Conservation (phyloP, 2,329 filamentous ascomycete species). For the Fusarium sp. region DNA sequence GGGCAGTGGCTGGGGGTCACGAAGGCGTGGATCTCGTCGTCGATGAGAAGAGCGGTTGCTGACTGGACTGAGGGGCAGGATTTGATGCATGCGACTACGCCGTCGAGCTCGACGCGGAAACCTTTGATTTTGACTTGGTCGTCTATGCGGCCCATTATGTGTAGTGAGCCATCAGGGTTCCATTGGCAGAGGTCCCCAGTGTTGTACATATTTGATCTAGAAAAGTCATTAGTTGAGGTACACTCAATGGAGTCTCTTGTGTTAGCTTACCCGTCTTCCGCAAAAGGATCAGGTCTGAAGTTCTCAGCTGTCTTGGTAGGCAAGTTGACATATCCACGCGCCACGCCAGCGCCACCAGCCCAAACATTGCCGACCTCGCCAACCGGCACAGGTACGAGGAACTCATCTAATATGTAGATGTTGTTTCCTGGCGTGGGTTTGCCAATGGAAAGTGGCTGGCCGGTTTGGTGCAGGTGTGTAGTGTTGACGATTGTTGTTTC, state of each 20-base stretch:
- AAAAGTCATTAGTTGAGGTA: neutral
- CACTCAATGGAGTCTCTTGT: too few species aligned
- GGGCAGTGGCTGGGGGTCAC: constrained; percentile 56
- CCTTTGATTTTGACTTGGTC: constrained; percentile 73
- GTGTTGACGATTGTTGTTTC: constrained; percentile 72
- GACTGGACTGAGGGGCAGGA: constrained; percentile 59
- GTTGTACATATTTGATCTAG: constrained; percentile 65
- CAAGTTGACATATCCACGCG: constrained; percentile 67
- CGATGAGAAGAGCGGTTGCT: constrained; percentile 62
- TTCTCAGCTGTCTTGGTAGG: constrained; percentile 63
- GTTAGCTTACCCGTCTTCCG: constrained; percentile 59
- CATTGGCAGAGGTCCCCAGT: constrained; percentile 70
- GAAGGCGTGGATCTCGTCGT: constrained; percentile 64
- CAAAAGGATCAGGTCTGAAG: constrained; percentile 65
- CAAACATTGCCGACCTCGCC: constrained; percentile 68
- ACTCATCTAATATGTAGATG: constrained; percentile 67
- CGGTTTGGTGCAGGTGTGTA: constrained; percentile 54
- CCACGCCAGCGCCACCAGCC: constrained; percentile 66
- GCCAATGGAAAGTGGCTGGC: constrained; percentile 66
- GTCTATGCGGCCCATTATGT: constrained; percentile 68
- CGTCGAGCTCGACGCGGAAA: constrained; percentile 72
- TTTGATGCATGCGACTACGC: constrained; percentile 64
- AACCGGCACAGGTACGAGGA: constrained; percentile 58
- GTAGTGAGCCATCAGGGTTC: constrained; percentile 64
- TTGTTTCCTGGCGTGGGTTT: constrained; percentile 68